Percentiles rank a stretch among this genome's conserved stretches.
Evolutionary conservation across 1,284 basidiomycete species (phyloP).

Genomic region (Apiotrichum veenhuisii): DNA sequence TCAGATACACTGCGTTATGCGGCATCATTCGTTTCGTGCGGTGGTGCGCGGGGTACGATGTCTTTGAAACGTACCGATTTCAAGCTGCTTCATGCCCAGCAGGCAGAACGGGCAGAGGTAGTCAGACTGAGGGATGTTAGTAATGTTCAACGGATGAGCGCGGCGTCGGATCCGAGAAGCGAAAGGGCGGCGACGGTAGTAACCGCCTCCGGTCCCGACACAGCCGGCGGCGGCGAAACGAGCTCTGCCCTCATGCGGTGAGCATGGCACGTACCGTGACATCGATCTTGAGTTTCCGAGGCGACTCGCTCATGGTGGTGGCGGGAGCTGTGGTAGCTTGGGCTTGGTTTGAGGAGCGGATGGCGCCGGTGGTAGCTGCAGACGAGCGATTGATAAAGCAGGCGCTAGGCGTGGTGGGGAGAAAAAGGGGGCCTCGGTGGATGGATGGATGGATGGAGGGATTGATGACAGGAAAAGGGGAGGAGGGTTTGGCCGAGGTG

Average conservation of each 20-base stretch:
- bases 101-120: slow-evolving; percentile 44
- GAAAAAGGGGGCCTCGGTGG: too few species aligned
- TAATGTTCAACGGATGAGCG: neutral
- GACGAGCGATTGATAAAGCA: too few species aligned
- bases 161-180: slow-evolving; percentile 1
- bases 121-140: slow-evolving; percentile 28
- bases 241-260: neutral
- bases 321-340: too few species aligned
- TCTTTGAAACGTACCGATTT: slow-evolving; percentile 22
- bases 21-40: neutral
- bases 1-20: neutral
- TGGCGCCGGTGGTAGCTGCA: too few species aligned
- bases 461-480: too few species aligned
- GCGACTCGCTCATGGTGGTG: neutral
- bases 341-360: too few species aligned
- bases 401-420: too few species aligned
- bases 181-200: neutral
- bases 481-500: too few species aligned
- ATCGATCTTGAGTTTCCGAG: slow-evolving; percentile 24
- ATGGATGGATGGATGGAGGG: too few species aligned
- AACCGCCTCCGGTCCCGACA: neutral
- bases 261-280: slow-evolving; percentile 25
- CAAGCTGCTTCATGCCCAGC: slow-evolving; percentile 39
- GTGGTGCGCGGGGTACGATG: too few species aligned
- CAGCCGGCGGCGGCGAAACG: neutral